Evolutionary conservation across 2,329 filamentous ascomycete species (phyloP).

Genomic region (Colletotrichum endophyticum): DNA sequence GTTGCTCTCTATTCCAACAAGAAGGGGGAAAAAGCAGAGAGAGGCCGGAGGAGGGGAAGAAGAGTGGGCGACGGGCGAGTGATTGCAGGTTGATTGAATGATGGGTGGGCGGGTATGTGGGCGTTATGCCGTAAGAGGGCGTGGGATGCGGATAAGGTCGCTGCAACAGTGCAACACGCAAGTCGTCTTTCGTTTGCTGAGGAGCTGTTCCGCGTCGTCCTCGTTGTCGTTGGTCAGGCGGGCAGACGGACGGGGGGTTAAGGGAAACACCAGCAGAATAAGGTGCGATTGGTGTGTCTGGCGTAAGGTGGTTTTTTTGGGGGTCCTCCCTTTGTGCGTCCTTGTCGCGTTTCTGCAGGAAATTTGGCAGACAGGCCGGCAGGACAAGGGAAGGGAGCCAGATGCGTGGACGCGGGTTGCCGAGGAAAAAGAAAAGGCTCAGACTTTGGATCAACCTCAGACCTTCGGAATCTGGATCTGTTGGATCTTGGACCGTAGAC

Average conservation of each 20-base stretch:
- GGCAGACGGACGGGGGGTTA: background rate
- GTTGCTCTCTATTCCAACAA: background rate
- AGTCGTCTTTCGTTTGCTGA: background rate
- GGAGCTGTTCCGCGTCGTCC: background rate
- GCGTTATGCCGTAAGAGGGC: background rate
- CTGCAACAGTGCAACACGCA: background rate
- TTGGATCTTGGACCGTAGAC: background rate
- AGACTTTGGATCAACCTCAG: background rate
- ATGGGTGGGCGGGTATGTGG: background rate
- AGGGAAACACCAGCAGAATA: background rate
- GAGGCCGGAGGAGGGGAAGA: background rate
- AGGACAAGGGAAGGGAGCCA: background rate
- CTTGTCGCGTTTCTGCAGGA: background rate
- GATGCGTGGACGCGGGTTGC: background rate
- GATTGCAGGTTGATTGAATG: background rate
- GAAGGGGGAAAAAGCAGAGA: background rate
- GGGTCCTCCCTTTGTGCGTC: conserved; percentile 1
- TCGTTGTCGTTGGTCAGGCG: conserved; percentile 13
- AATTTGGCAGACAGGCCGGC: background rate
- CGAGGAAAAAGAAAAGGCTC: background rate
- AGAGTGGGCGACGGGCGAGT: background rate
- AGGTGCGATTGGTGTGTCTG: conserved; percentile 11
- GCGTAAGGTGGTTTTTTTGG: conserved; percentile 18
- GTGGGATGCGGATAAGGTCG: background rate
- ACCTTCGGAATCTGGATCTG: background rate